These are phyloP conservation scores for Corynespora cassiicola DNA, from an alignment of 2,329 filamentous ascomycete genomes.

Conservation along the genomic window DNA sequence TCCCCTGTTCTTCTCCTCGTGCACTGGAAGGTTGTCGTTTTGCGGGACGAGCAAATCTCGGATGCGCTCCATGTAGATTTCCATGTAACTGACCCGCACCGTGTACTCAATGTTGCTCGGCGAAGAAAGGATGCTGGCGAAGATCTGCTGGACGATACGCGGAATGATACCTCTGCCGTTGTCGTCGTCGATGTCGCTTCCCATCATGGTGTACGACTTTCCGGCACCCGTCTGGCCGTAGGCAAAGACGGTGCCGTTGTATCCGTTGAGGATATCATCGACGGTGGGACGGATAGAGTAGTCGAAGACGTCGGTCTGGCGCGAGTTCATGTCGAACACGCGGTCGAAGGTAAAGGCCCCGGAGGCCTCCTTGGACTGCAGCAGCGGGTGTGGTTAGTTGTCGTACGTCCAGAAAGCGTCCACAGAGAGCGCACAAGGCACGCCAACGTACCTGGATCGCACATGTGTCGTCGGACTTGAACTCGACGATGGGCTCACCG, in stretches of 20 bases:
- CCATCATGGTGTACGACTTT: slow-evolving; percentile 99
- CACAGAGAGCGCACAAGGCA: neutral
- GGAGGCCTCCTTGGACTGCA: slow-evolving; percentile 79
- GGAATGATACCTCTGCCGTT: slow-evolving; percentile 92
- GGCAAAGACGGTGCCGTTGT: slow-evolving; percentile 98
- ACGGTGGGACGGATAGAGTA: slow-evolving; percentile 96
- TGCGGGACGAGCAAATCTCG: slow-evolving; percentile 89
- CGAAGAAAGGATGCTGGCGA: slow-evolving; percentile 90
- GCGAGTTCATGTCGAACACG: slow-evolving; percentile 92
- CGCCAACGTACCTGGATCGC: slow-evolving; percentile 71
- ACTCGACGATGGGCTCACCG: slow-evolving; percentile 89
- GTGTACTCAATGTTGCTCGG: slow-evolving; percentile 96
- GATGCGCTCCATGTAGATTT: slow-evolving; percentile 99
- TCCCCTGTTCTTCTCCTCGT: slow-evolving; percentile 94
- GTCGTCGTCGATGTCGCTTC: slow-evolving; percentile 89
- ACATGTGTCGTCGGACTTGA: slow-evolving; percentile 89
- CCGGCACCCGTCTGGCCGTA: slow-evolving; percentile 98
- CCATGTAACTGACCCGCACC: slow-evolving; percentile 99
- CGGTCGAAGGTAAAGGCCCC: slow-evolving; percentile 93
- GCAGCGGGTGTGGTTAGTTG: slow-evolving; percentile 20
- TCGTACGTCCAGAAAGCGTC: too few species aligned
- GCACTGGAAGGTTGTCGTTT: slow-evolving; percentile 96
- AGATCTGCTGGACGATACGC: slow-evolving; percentile 96
- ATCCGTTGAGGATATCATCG: slow-evolving; percentile 97
- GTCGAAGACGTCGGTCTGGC: slow-evolving; percentile 93